Evolutionary conservation across 2,329 filamentous ascomycete species (phyloP).

Genomic region (Trichophyton rubrum): DNA sequence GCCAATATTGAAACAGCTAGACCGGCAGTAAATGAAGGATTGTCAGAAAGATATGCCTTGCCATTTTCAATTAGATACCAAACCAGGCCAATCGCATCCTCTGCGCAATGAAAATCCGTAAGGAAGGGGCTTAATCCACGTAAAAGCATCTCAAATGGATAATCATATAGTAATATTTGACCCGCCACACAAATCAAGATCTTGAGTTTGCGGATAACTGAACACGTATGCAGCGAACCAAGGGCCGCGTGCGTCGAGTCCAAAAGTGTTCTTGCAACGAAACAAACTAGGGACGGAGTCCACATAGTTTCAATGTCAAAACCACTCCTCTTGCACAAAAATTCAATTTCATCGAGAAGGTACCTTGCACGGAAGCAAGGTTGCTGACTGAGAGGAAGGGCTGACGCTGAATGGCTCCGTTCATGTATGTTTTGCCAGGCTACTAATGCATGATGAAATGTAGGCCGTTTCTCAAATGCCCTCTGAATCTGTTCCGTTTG

Average conservation of each 20-base stretch:
- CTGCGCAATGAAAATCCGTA: slow-evolving; percentile 72
- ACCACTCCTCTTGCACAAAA: slow-evolving; percentile 61
- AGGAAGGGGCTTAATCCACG: slow-evolving; percentile 68
- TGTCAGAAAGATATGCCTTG: slow-evolving; percentile 47
- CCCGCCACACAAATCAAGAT: slow-evolving; percentile 71
- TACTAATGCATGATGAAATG: slow-evolving; percentile 48
- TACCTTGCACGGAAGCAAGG: slow-evolving; percentile 72
- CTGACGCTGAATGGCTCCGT: slow-evolving; percentile 52
- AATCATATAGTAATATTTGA: slow-evolving; percentile 56
- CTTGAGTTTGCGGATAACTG: slow-evolving; percentile 73
- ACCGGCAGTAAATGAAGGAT: slow-evolving; percentile 67
- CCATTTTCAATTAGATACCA: slow-evolving; percentile 70
- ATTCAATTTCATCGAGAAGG: slow-evolving; percentile 60
- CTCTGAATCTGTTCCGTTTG: slow-evolving; percentile 63
- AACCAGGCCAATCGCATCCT: slow-evolving; percentile 76
- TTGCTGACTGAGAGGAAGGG: slow-evolving; percentile 67
- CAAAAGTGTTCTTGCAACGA: slow-evolving; percentile 63
- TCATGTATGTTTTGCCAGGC: slow-evolving; percentile 57
- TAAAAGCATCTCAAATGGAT: slow-evolving; percentile 81
- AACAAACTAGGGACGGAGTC: slow-evolving; percentile 61
- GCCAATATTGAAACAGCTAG: slow-evolving; percentile 67
- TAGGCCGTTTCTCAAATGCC: slow-evolving; percentile 48
- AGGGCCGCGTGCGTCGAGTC: slow-evolving; percentile 71
- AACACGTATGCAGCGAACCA: slow-evolving; percentile 75
- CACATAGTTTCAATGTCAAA: slow-evolving; percentile 56